Evolutionary conservation across 2,329 filamentous ascomycete genomes (phyloP), one percentile per base, ranked within the genome.

Genomic region (Alternaria panax): DNA sequence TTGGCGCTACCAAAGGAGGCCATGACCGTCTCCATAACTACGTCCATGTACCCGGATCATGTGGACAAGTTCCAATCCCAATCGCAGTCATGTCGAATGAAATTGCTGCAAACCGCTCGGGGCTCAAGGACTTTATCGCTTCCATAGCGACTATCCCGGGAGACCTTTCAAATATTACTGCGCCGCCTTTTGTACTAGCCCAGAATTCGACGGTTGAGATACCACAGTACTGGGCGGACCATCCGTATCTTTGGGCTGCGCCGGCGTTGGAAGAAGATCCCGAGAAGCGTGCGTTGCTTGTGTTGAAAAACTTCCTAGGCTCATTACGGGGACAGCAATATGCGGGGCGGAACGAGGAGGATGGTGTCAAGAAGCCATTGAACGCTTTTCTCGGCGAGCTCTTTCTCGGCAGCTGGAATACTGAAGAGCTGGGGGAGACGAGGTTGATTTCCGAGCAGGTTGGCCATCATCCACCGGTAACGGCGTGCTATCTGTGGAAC

Each of bases 301-400:
- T 84, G 0, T 71, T 84, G 16, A 82, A 83, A 63, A 83, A 82
- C 75, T 84, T 84, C 61, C 71, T 84, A 24, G 76, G 78, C 16
- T 80, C 79, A 25, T 68, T 84, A 20, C 79, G 78, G 53, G 79
- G 80, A 8, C 82, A 85, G 64, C 80, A 83, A 53, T 83, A 83
- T 57, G 80, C 79, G 2, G 80, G 81, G 4, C 73, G 80, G n/a
- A 66, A 75, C 8, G 76, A 79, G 32, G 70, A 66, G 24, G 77
- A 81, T 14, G 81, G 80, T 4, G 77, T 81, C 1, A 84, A 83
- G 72, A 85, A 85, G 63, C 82, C 83, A 0, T 67, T 85, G 47
- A 84, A 84, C 60, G 80, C 82, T 1, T 84, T 84, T 52, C 71
- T 84, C 2, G 82, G 82, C 0, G 82, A 84, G 55, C 53, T 84